Conservation (phyloP, 805 yeast genomes). For the Saccharomyces mikatae region DNA sequence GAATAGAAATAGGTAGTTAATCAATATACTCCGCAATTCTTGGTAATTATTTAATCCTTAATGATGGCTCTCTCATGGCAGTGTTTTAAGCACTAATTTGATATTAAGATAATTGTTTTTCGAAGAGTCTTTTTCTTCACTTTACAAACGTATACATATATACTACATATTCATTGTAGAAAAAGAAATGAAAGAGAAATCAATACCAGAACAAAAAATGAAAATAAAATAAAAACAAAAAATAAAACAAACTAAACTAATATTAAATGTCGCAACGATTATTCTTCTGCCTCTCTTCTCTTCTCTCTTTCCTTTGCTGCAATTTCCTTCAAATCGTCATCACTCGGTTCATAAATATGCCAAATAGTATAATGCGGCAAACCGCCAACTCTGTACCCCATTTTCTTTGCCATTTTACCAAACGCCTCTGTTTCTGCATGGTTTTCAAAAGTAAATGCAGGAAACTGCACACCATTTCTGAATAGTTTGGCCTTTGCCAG, state of each 20-base stretch:
- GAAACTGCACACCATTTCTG: slow-evolving; percentile 74
- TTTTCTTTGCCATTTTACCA: slow-evolving; percentile 68
- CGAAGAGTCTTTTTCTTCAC: background rate
- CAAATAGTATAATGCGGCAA: slow-evolving; percentile 83
- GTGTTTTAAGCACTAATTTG: background rate
- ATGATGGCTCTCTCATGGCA: background rate
- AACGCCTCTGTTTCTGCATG: slow-evolving; percentile 87
- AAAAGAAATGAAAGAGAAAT: background rate
- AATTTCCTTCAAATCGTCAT: slow-evolving; percentile 66
- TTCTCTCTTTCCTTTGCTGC: slow-evolving; percentile 60
- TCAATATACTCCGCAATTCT: background rate
- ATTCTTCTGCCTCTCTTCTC: slow-evolving; percentile 28
- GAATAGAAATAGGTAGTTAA: background rate
- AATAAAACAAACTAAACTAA: background rate
- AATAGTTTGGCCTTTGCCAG: slow-evolving; percentile 66
- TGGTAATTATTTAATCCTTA: no score
- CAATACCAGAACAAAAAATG: background rate
- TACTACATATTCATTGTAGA: background rate
- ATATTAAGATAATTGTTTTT: background rate
- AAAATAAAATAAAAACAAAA: background rate
- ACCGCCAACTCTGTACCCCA: slow-evolving; percentile 82
- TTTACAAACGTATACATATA: background rate
- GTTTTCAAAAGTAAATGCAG: slow-evolving; percentile 74
- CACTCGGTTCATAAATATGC: slow-evolving; percentile 88
- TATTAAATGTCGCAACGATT: background rate